Conservation (phyloP, 805 yeast genomes). For the Jamesozyma piceae region DNA sequence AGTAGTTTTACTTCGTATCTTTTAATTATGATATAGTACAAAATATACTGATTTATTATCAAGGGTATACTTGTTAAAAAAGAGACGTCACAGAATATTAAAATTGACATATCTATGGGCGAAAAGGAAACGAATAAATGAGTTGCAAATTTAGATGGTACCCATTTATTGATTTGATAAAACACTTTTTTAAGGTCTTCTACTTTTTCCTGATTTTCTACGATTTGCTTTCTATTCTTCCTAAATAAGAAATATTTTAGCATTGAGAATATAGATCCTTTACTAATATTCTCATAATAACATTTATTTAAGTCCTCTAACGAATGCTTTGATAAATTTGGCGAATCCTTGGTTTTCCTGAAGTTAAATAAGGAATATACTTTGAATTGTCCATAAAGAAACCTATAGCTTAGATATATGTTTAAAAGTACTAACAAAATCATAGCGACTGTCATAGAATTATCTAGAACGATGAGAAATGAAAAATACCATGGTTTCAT, state of each 20-base stretch:
- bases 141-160: constrained; percentile 50
- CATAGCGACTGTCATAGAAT: background rate
- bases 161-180: constrained; percentile 59
- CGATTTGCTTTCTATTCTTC: constrained; percentile 5
- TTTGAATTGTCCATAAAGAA: constrained; percentile 15
- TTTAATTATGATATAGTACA: constrained; percentile 34
- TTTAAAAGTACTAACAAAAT: background rate
- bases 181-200: constrained; percentile 28
- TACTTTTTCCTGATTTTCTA: constrained; percentile 18
- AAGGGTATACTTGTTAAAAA: constrained; percentile 32
- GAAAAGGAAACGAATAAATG: constrained; percentile 45
- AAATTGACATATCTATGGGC: constrained; percentile 44
- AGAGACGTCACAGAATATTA: constrained; percentile 33
- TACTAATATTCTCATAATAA: constrained; percentile 15
- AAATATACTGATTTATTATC: constrained; percentile 30
- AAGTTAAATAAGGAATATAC: constrained; percentile 17
- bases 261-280: constrained; percentile 19
- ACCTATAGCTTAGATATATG: constrained; percentile 5
- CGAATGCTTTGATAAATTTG: constrained; percentile 15
- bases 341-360: constrained; percentile 5
- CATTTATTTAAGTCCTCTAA: constrained; percentile 13
- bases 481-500: background rate
- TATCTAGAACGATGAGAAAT: background rate
- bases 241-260: constrained; percentile 11
- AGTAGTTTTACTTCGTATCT: constrained; percentile 40